Evolutionary conservation across 176 grass and related monocot genomes (phyloP), one percentile per base, ranked within the genome.

Genomic region (Areca catechu): DNA sequence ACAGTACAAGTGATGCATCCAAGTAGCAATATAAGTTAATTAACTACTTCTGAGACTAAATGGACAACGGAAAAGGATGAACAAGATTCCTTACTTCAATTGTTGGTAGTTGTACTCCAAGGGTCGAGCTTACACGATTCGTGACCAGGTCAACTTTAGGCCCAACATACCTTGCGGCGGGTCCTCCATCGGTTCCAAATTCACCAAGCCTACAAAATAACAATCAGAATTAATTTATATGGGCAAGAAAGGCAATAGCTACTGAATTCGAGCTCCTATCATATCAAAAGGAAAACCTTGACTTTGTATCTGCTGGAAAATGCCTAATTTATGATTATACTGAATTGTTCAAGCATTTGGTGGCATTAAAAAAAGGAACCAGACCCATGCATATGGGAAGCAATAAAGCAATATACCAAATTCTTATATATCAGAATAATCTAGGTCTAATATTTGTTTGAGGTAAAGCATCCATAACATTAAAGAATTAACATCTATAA

Each of bases 61-160:
- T 37, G 24, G 3, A 23, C 24, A 30, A 20, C 16, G 5, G 64
- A 15, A 49, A 16, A 28, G 48, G 16, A 10, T 49, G 54, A 28
- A 9, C 16, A 54, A 20, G 30, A 74, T 16, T 27, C 28, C 59
- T 73, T 43, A 27, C 30, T 29, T 71, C 18, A 12, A 29, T 27
- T 9, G 15, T 50, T 22, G 49, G 49, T 50, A 30, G 6, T 6
- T 54, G 19, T 54, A 62, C 19, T n/a, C 24, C 25, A 21, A 62
- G 24, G 22, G 30, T 25, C 43, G 57, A 54, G 58, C 18, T 25
- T 17, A 27, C 5, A 1, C 34, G 51, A 47, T 70, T 20, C 14
- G n/a, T 57, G 5, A 70, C 5, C 19, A 25, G 16, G 67, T 25
- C 34, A 24, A 70, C 30, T 20, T 48, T 58, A 37, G 37, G 53